Evolutionary conservation across 768 basidiomycete genomes (phyloP), one percentile per base, ranked within the genome.

Genomic region (Brasilioporus rufonigricans): DNA sequence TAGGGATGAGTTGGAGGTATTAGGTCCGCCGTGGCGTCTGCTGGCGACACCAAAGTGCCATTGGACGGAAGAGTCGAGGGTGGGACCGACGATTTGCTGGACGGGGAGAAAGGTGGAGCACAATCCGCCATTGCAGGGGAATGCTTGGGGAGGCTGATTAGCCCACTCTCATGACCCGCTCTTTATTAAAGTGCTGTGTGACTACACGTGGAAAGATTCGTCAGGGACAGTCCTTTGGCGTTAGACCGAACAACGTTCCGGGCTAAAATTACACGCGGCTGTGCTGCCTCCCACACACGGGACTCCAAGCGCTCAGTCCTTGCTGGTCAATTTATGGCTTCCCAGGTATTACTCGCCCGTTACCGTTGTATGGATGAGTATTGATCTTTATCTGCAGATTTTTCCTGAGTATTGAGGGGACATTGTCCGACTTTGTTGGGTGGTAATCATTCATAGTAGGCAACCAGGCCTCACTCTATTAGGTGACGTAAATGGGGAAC

Each of bases 1-100:
- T 74, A 71, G 7, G 52, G 58, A 41, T 81, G 77, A 5, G 35
- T 61, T 0, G 76, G 74, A 23, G 81, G 81, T 44, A 82, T 61
- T 19, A 76, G 70, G 2, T 71, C 71, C 23, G 76, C 67, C 13
- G 62, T 45, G 5, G 40, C 10, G 23, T 61, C 53, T 27, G 40
- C 6, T 10, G 49, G 27, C 11, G 32, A 26, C 12, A 23, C 23
- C 13, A 43, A 51, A 13, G 27, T 1, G 2, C 29, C 53, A 24
- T 29, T 38, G 1, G 60, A 5, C 2, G 23, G 0, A 1, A 63
- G 23, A 16, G 59, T 48, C 44, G 53, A 19, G 19, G 63, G 61
- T 13, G 57, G 48, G 21, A 48, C 4, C 44, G 51, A 47, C 2
- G 58, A 41, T 27, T 45, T 50, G 29, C 49, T 52, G 7, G 50